Evolutionary conservation across 1,139 yeast genomes (phyloP).

Genomic region (Candida tetrigidarum): DNA sequence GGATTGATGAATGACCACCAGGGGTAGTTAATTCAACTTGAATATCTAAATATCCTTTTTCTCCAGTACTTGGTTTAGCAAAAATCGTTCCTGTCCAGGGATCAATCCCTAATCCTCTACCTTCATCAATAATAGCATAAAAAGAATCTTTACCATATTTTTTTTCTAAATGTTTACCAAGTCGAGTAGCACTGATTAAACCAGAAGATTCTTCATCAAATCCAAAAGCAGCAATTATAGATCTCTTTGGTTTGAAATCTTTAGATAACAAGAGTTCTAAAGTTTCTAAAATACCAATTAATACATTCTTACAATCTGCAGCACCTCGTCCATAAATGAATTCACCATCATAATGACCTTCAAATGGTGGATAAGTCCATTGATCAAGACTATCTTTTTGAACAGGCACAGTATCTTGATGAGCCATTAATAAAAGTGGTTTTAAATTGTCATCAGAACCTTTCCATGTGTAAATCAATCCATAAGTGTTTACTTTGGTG

Average conservation of each 20-base stretch:
- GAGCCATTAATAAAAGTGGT: constrained; percentile 75
- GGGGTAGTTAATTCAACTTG: constrained; percentile 39
- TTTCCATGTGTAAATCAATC: constrained; percentile 67
- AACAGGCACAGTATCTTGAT: constrained; percentile 85
- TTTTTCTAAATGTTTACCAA: constrained; percentile 33
- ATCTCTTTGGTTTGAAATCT: constrained; percentile 37
- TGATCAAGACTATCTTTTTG: constrained; percentile 54
- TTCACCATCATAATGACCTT: constrained; percentile 68
- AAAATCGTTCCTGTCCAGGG: constrained; percentile 31
- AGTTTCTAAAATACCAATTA: constrained; percentile 43
- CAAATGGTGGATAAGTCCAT: constrained; percentile 76
- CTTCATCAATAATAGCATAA: constrained; percentile 48
- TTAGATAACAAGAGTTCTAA: constrained; percentile 38
- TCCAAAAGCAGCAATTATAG: constrained; percentile 47
- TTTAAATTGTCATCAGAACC: constrained; percentile 57
- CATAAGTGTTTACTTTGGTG: constrained; percentile 65
- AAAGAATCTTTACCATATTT: constrained; percentile 39
- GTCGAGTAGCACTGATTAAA: constrained; percentile 28
- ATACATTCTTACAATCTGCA: constrained; percentile 44
- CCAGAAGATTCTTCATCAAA: constrained; percentile 51
- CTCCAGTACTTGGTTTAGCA: constrained; percentile 45
- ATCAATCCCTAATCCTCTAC: constrained; percentile 39
- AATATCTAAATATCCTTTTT: constrained; percentile 45
- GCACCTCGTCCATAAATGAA: constrained; percentile 48
- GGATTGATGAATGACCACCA: constrained; percentile 51